phyloP scores from a whole-genome alignment of 1,284 basidiomycete genomes.

The Trametes pubescens region DNA sequence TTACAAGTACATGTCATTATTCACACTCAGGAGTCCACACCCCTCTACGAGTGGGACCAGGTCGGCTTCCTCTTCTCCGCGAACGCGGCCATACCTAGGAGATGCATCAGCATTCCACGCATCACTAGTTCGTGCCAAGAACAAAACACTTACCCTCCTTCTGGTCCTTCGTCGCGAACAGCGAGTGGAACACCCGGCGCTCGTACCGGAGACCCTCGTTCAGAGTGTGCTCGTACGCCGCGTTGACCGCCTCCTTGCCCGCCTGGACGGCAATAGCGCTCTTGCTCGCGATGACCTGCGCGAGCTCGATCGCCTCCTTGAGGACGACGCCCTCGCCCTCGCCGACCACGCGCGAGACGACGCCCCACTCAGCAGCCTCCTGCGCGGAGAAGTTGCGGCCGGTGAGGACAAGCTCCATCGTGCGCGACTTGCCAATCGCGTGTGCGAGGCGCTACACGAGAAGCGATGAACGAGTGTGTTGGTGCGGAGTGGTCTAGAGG shows the following conservation, averaged over 20 bases:
- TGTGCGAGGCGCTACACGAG: constrained; percentile 77
- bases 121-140: constrained; percentile 1
- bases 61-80: constrained; percentile 95
- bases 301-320: constrained; percentile 89
- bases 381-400: constrained; percentile 83
- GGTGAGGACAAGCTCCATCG: constrained; percentile 96
- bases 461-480: too few relatives aligned
- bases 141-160: constrained; percentile 81
- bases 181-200: constrained; percentile 88
- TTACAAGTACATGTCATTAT: not conserved
- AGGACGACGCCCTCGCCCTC: constrained; percentile 84
- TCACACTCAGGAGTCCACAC: not conserved
- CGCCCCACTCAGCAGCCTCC: constrained; percentile 87
- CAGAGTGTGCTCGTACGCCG: constrained; percentile 86
- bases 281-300: constrained; percentile 84
- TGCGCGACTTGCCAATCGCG: constrained; percentile 91
- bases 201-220: constrained; percentile 90
- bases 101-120: not conserved
- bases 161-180: constrained; percentile 97
- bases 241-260: constrained; percentile 96
- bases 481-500: too few relatives aligned
- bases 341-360: constrained; percentile 85
- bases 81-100: constrained; percentile 93
- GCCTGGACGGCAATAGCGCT: constrained; percentile 89
- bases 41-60: constrained; percentile 68